Evolutionary conservation across 257 asterid genomes (phyloP).

Genomic region (Ilex asprella): DNA sequence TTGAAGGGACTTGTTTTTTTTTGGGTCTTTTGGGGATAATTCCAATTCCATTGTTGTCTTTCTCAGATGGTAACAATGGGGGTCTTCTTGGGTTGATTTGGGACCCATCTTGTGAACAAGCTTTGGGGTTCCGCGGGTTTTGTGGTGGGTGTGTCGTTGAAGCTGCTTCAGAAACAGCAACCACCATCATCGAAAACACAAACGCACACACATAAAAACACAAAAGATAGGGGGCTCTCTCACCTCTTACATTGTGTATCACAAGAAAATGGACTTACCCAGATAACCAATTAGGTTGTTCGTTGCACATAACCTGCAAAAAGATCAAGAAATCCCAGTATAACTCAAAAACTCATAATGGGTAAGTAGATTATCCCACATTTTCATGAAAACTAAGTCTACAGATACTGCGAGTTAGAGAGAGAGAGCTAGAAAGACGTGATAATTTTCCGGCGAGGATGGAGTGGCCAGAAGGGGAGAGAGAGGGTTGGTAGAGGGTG

Average conservation of each 20-base stretch:
- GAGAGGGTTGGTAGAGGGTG: constrained; percentile 17
- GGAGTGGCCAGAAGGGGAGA: constrained; percentile 29
- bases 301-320: constrained; percentile 30
- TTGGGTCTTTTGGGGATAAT: constrained; percentile 56
- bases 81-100: constrained; percentile 37
- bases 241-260: constrained; percentile 47
- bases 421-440: constrained; percentile 11
- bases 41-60: constrained; percentile 50
- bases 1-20: constrained; percentile 70
- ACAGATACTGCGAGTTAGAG: constrained; percentile 8
- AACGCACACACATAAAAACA: constrained; percentile 20
- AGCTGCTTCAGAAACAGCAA: constrained; percentile 84
- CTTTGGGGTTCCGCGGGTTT: constrained; percentile 43
- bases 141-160: constrained; percentile 42
- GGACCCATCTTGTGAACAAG: constrained; percentile 37
- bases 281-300: constrained; percentile 29
- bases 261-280: constrained; percentile 30
- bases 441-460: constrained; percentile 32
- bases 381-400: constrained; percentile 18
- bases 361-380: constrained; percentile 34
- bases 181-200: constrained; percentile 64
- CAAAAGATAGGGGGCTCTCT: constrained; percentile 14
- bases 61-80: constrained; percentile 85
- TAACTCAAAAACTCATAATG: constrained; percentile 34
- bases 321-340: constrained; percentile 50